These are phyloP conservation scores for Saccharomycopsis fermentans DNA, from an alignment of 805 yeast genomes.

Conservation along the genomic window DNA sequence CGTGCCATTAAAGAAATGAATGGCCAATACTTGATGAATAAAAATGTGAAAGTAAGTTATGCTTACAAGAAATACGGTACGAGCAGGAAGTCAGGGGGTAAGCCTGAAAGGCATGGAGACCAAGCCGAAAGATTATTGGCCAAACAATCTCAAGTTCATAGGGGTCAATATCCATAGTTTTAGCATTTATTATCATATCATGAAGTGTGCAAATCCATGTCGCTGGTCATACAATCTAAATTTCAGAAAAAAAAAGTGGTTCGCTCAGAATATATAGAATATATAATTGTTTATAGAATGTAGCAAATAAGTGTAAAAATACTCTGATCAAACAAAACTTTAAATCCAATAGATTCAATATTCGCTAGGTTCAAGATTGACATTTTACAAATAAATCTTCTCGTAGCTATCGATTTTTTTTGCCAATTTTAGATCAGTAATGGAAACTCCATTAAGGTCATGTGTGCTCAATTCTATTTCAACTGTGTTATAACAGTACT, in stretches of 20 bases:
- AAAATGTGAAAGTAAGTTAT: conserved; percentile 49
- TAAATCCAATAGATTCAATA: not conserved
- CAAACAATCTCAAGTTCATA: conserved; percentile 35
- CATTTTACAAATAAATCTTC: conserved; percentile 3
- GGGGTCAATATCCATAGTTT: not conserved
- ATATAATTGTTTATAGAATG: too few species aligned
- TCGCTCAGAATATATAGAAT: too few species aligned
- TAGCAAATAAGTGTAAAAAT: too few species aligned
- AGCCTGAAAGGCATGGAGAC: conserved; percentile 65
- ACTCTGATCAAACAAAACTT: not conserved
- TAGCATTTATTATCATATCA: not conserved
- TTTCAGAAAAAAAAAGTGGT: too few species aligned
- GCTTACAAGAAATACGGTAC: conserved; percentile 49
- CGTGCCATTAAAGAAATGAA: conserved; percentile 59
- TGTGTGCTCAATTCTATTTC: conserved; percentile 51
- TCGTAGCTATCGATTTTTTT: conserved; percentile 32
- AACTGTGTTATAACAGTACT: conserved; percentile 52
- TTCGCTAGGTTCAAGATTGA: not conserved
- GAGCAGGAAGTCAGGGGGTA: conserved; percentile 27
- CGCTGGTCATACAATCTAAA: too few species aligned
- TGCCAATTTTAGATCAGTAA: conserved; percentile 51
- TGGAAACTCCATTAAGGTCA: conserved; percentile 45
- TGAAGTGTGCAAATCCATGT: too few species aligned
- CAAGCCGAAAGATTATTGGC: conserved; percentile 65
- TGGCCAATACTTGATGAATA: conserved; percentile 60